Conservation (phyloP, 2,329 filamentous ascomycete genomes). For the Beauveria australis region DNA sequence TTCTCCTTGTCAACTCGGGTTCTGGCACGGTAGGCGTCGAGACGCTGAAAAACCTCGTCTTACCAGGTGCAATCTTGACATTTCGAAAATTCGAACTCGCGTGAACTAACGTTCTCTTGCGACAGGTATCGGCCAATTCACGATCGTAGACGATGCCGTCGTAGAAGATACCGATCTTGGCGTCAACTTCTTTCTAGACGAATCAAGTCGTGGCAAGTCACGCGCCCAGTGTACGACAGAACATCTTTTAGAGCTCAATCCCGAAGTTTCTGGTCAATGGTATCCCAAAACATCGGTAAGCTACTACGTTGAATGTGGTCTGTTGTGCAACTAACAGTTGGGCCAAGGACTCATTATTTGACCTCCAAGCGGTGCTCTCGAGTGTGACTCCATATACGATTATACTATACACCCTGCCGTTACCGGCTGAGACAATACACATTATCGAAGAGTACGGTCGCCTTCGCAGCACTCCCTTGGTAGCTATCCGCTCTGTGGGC, state of each 20-base stretch:
- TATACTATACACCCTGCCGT: slow-evolving; percentile 47
- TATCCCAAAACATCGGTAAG: slow-evolving; percentile 41
- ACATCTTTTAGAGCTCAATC: slow-evolving; percentile 79
- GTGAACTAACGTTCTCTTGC: neutral
- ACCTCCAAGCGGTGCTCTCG: slow-evolving; percentile 34
- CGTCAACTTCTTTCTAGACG: slow-evolving; percentile 93
- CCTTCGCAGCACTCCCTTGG: slow-evolving; percentile 58
- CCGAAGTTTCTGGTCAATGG: slow-evolving; percentile 77
- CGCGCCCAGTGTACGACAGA: slow-evolving; percentile 72
- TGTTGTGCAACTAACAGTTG: slow-evolving; percentile 8
- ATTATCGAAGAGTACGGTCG: slow-evolving; percentile 39
- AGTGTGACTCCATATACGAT: slow-evolving; percentile 38
- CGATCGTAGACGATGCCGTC: slow-evolving; percentile 71
- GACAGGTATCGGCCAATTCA: slow-evolving; percentile 80
- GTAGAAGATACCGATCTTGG: slow-evolving; percentile 82
- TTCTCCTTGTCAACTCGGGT: slow-evolving; percentile 84
- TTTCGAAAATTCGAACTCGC: too few species aligned
- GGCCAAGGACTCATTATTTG: slow-evolving; percentile 23
- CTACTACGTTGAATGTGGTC: neutral
- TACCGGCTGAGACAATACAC: slow-evolving; percentile 34
- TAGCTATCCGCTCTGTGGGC: slow-evolving; percentile 81
- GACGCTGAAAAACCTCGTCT: slow-evolving; percentile 91
- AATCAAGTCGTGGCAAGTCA: slow-evolving; percentile 64
- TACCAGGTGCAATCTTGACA: slow-evolving; percentile 54
- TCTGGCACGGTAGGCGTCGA: slow-evolving; percentile 84